These are phyloP conservation scores for Persicaria tinctoria DNA, from an alignment of 148 eudicot species.

Conservation along the genomic window DNA sequence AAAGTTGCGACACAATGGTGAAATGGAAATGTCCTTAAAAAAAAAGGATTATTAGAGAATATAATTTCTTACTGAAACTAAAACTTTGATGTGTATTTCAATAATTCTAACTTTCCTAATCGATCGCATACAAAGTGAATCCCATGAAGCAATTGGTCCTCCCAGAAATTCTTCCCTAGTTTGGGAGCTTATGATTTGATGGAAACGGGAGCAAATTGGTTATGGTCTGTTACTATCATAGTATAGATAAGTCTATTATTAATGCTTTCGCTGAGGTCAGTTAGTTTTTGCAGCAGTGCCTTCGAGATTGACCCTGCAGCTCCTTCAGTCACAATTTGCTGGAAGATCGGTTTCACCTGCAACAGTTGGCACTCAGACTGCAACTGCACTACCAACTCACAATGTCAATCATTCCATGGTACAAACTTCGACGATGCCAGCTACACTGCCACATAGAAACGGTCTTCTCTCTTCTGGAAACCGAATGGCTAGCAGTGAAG, in stretches of 20 bases:
- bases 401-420: background rate
- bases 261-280: background rate
- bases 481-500: background rate
- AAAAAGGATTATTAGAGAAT: too few species aligned
- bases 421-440: background rate
- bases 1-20: too few species aligned
- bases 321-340: conserved; percentile 17
- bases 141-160: too few species aligned
- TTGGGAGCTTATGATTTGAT: background rate
- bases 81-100: too few species aligned
- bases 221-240: background rate
- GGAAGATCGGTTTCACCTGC: background rate
- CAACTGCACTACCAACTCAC: conserved; percentile 14
- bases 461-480: background rate
- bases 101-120: too few species aligned
- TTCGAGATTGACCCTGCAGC: conserved; percentile 32
- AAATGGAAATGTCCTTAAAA: too few species aligned
- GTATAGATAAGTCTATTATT: background rate
- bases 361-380: conserved; percentile 7
- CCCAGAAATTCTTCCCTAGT: background rate
- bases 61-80: too few species aligned
- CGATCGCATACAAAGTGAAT: too few species aligned
- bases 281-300: conserved; percentile 28
- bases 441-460: background rate
- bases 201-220: background rate